Evolutionary conservation across 2,329 filamentous ascomycete genomes (phyloP).

Genomic region (Fusarium beomiforme): DNA sequence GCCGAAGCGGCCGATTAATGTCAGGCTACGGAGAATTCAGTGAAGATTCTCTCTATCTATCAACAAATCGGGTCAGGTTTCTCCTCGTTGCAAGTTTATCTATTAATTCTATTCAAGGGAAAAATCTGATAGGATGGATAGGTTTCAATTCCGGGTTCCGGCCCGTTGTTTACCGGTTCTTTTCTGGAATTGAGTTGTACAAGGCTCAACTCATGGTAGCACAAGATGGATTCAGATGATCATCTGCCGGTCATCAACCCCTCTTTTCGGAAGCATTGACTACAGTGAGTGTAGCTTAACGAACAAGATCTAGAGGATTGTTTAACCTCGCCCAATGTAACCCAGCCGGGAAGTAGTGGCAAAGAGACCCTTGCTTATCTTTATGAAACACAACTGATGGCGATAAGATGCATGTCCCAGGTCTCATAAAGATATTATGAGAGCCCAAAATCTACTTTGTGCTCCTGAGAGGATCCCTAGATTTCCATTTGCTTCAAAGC

Average conservation of each 20-base stretch:
- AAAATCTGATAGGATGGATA: fast-evolving
- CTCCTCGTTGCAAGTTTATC: fast-evolving
- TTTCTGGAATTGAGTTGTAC: background rate
- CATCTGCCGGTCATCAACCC: background rate
- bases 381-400: background rate
- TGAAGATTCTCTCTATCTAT: no score
- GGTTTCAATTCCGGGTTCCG: background rate
- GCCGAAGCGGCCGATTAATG: background rate
- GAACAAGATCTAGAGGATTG: background rate
- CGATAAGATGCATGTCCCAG: background rate
- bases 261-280: background rate
- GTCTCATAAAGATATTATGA: background rate
- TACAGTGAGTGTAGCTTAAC: background rate
- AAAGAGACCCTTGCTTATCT: background rate
- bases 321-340: background rate
- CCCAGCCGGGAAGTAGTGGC: background rate
- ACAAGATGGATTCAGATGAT: no score
- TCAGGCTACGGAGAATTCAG: fast-evolving
- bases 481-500: background rate
- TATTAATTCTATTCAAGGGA: no score
- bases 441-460: background rate
- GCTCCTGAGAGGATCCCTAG: fast-evolving
- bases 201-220: background rate
- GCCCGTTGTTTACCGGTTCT: background rate
- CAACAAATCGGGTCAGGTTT: background rate